Evolutionary conservation across 257 asterid genomes (phyloP).

Genomic region (Solanum chmielewskii): DNA sequence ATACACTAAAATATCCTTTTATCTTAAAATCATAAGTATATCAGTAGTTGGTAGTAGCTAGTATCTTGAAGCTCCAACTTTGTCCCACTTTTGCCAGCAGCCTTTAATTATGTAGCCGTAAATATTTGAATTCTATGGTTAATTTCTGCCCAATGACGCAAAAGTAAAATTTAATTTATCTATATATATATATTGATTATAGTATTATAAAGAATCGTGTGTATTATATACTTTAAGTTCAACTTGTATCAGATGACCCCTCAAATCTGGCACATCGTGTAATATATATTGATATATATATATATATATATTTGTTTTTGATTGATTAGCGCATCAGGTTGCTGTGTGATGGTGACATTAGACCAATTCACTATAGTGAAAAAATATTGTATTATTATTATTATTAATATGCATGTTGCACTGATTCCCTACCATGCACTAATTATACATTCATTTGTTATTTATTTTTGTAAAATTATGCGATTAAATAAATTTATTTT

Average conservation of each 20-base stretch:
- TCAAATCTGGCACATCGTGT: background rate
- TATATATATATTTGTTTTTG: background rate
- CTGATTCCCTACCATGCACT: background rate
- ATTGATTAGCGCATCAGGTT: background rate
- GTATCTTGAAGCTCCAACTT: background rate
- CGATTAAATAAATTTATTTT: no score
- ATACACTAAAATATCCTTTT: rapidly evolving
- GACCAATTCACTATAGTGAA: background rate
- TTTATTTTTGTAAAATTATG: background rate
- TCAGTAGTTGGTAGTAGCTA: no score
- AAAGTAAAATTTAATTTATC: no score
- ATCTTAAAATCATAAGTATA: no score
- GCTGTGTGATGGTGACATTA: background rate
- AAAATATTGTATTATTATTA: background rate
- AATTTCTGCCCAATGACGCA: background rate
- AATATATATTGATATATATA: background rate
- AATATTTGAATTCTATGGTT: background rate
- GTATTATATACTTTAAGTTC: background rate
- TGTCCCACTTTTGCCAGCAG: background rate
- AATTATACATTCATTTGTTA: background rate
- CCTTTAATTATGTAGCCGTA: background rate
- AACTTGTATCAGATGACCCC: background rate
- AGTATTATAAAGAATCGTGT: no score
- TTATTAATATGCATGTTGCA: background rate
- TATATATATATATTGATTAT: no score